Conservation (phyloP, 2,329 filamentous ascomycete genomes). For the Aspergillus persii region DNA sequence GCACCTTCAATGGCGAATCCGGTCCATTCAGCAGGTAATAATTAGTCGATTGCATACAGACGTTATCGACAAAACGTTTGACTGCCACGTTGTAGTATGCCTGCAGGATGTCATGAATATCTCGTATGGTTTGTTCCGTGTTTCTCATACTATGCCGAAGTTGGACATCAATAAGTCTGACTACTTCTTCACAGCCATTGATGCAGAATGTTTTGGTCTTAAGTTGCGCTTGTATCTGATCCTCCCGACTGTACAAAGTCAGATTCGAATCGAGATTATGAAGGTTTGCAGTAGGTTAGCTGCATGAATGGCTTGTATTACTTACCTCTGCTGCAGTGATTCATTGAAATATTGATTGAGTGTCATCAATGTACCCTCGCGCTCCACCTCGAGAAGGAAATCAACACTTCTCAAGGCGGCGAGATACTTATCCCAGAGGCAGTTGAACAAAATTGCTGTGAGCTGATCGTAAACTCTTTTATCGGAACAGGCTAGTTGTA, state of each 20-base stretch:
- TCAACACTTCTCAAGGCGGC: slow-evolving; percentile 49
- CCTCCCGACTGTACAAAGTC: not conserved
- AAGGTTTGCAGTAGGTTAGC: too few species aligned
- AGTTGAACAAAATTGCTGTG: slow-evolving; percentile 44
- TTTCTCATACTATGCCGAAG: slow-evolving; percentile 16
- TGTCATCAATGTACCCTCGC: slow-evolving; percentile 47
- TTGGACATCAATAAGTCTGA: not conserved
- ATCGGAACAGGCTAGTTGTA: slow-evolving; percentile 48
- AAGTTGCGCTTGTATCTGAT: not conserved
- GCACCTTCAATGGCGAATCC: slow-evolving; percentile 52
- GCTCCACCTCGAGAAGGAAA: slow-evolving; percentile 56
- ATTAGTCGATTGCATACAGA: slow-evolving; percentile 59
- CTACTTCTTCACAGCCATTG: not conserved
- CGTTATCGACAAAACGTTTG: slow-evolving; percentile 61
- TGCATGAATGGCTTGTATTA: too few species aligned
- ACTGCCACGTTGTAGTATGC: slow-evolving; percentile 62
- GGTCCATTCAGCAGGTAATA: slow-evolving; percentile 53
- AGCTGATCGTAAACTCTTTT: slow-evolving; percentile 44
- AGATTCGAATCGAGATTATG: not conserved
- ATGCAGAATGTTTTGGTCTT: not conserved
- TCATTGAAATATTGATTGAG: slow-evolving; percentile 53
- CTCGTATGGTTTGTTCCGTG: slow-evolving; percentile 28
- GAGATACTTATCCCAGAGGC: slow-evolving; percentile 48
- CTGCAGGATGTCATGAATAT: slow-evolving; percentile 60
- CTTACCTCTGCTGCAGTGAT: slow-evolving; percentile 41